Base-by-base conservation (phyloP, 2,329 filamentous ascomycete genomes). In the Polytolypa hystricis region DNA sequence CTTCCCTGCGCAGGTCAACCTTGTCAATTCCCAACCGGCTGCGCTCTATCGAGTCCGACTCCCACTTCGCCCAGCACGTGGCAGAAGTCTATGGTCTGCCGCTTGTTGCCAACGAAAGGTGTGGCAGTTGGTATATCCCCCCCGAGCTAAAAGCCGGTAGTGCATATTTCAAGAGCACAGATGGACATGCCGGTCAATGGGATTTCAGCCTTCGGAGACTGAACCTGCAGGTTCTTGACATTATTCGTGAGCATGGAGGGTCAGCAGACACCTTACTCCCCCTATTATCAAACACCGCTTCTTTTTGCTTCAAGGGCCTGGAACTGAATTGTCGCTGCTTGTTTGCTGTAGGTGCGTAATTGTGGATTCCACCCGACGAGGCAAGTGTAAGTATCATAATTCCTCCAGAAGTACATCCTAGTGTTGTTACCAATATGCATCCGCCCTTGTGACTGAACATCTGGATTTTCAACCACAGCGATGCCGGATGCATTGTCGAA, bases 91-190 rank as follows among this genome's bases (percentile, higher is more conserved):
- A 69, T 47, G 45, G 51, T 3, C 65, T 89, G 1, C 85, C 86
- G 0, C 66, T 96, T 1, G 68, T 96, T 10, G 86, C 89, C 19
- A 98, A 98, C 54, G 87, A 96, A 65, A 74, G 91, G 41, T 96
- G 91, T 57, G 91, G 91, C 1, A 89, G 84, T 60, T 98, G 91
- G 91, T 96, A 96, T 57, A 81, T 96, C 17, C 61, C 64, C 2
- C 79, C 79, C 0, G 58, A 58, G 5, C 52, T 52, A 17, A 91
- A 89, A 59, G 62, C 55, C 1, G 82, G 74, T 20, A 86, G 82
- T 46, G 84, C 81, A 20, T 98, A 96, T 61, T 98, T 96, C 64
- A 98, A 98, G 69, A 93, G 84, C 61, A 98, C 91, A 2, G 91
- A 98, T 62, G 91, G 91, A 1, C 91, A 98, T 57, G 77, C 79